A percentile compares a stretch with the other conserved stretches of the same genome.
phyloP scores from a whole-genome alignment of 2,329 filamentous ascomycete genomes.

The Neofusicoccum umdonicola region DNA sequence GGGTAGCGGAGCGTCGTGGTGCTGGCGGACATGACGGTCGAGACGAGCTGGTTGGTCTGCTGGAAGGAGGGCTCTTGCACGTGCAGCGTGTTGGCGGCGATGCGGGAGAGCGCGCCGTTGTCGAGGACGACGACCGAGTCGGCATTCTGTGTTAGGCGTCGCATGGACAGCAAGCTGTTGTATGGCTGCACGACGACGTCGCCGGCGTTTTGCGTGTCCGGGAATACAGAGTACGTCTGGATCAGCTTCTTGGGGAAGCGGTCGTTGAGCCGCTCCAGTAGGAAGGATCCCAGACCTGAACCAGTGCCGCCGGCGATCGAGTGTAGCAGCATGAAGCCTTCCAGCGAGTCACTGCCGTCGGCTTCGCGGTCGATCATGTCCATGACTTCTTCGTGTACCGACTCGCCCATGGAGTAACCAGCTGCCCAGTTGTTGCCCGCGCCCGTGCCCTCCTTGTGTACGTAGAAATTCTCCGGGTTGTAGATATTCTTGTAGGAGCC shows the following conservation, averaged over 20 bases:
- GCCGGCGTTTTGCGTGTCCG: slow-evolving; percentile 79
- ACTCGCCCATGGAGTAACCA: slow-evolving; percentile 89
- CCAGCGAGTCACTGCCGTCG: slow-evolving; percentile 93
- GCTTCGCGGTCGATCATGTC: slow-evolving; percentile 99
- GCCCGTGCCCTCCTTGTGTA: slow-evolving; percentile 88
- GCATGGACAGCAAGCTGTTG: slow-evolving; percentile 91
- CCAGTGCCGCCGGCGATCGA: slow-evolving; percentile 97
- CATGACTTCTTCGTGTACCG: slow-evolving; percentile 93
- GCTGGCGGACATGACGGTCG: slow-evolving; percentile 97
- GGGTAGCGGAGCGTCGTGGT: slow-evolving; percentile 96
- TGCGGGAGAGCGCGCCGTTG: slow-evolving; percentile 89
- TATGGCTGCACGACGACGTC: slow-evolving; percentile 98
- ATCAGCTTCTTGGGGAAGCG: slow-evolving; percentile 98
- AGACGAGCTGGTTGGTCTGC: slow-evolving; percentile 95
- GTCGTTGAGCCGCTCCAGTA: slow-evolving; percentile 94
- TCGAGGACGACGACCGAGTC: slow-evolving; percentile 97
- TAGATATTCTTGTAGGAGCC: slow-evolving; percentile 98
- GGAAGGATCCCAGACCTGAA: slow-evolving; percentile 90
- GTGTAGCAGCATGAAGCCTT: slow-evolving; percentile 98
- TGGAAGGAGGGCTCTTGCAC: slow-evolving; percentile 94
- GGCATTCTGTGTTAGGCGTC: slow-evolving; percentile 88
- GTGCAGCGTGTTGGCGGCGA: slow-evolving; percentile 90
- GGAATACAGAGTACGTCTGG: slow-evolving; percentile 98
- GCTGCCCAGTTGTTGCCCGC: slow-evolving; percentile 99
- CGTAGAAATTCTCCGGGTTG: slow-evolving; percentile 98